Percentiles rank a stretch among this genome's conserved stretches.
phyloP scores from a whole-genome alignment of 495 filamentous ascomycete genomes.

The Aspergillus incahuasiensis region DNA sequence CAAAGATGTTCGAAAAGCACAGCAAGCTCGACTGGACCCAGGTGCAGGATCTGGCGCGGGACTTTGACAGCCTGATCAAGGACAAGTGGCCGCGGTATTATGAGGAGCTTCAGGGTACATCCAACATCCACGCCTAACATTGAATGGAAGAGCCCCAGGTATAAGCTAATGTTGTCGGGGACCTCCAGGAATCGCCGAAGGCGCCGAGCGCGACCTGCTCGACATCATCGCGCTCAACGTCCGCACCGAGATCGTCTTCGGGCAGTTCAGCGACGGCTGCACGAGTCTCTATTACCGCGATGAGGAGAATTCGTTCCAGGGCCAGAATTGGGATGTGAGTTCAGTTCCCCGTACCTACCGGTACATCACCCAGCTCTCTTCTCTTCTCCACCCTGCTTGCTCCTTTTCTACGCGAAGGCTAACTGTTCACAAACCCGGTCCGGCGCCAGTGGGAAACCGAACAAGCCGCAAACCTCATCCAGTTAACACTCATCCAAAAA shows the following conservation, averaged over 20 bases:
- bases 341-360: too few relatives aligned
- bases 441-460: slow-evolving; percentile 8
- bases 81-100: slow-evolving; percentile 7
- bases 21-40: slow-evolving; percentile 6
- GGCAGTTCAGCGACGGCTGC: slow-evolving; percentile 50
- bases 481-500: slow-evolving; percentile 18
- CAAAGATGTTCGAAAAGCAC: slow-evolving; percentile 4
- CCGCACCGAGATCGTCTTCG: slow-evolving; percentile 63
- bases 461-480: slow-evolving; percentile 8
- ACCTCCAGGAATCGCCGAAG: slow-evolving; percentile 59
- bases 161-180: too few relatives aligned
- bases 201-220: slow-evolving; percentile 45
- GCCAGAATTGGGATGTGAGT: slow-evolving; percentile 14
- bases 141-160: too few relatives aligned
- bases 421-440: too few relatives aligned
- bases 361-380: too few relatives aligned
- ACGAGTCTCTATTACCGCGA: slow-evolving; percentile 5
- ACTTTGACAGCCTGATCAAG: slow-evolving; percentile 5
- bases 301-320: background rate
- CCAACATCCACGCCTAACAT: too few relatives aligned
- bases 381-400: too few relatives aligned
- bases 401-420: too few relatives aligned
- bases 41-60: background rate
- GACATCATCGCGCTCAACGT: slow-evolving; percentile 65
- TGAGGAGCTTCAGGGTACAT: slow-evolving; percentile 4